phyloP scores from a whole-genome alignment of 371 early-diverging fungal species.

The Apophysomyces ossiformis region DNA sequence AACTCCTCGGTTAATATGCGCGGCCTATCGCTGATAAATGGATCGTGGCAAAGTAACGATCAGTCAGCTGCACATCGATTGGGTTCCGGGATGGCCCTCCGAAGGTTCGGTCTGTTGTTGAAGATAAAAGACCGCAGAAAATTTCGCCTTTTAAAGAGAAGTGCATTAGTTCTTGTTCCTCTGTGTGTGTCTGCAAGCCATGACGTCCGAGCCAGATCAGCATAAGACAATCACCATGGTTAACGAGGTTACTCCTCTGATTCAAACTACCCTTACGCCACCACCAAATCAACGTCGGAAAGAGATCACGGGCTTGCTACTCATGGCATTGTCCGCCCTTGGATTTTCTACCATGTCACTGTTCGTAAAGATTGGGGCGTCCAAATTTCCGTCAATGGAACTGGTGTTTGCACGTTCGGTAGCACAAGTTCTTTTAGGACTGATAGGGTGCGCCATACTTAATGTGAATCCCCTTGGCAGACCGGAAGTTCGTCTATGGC shows the following conservation, averaged over 20 bases:
- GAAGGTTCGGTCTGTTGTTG: too few species aligned
- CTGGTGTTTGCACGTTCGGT: slow-evolving; percentile 74
- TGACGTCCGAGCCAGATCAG: too few species aligned
- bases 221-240: slow-evolving; percentile 20
- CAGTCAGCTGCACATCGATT: too few species aligned
- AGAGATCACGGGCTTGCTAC: slow-evolving; percentile 33
- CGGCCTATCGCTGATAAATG: too few species aligned
- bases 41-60: too few species aligned
- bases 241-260: slow-evolving; percentile 28
- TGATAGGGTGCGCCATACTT: slow-evolving; percentile 53
- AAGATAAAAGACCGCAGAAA: too few species aligned
- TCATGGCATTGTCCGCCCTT: slow-evolving; percentile 70
- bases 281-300: slow-evolving; percentile 8
- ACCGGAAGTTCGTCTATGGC: slow-evolving; percentile 49
- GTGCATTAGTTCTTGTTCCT: too few species aligned
- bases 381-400: slow-evolving; percentile 62
- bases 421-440: slow-evolving; percentile 63
- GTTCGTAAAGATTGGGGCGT: slow-evolving; percentile 65
- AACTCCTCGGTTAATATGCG: too few species aligned
- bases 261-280: slow-evolving; percentile 2
- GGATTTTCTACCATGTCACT: slow-evolving; percentile 72
- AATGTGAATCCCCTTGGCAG: slow-evolving; percentile 63
- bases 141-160: too few species aligned
- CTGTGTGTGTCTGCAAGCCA: too few species aligned
- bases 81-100: too few species aligned